Evolutionary conservation across 768 basidiomycete species (phyloP), one percentile per base, ranked within the genome.

Genomic region (Lentinus brumalis): DNA sequence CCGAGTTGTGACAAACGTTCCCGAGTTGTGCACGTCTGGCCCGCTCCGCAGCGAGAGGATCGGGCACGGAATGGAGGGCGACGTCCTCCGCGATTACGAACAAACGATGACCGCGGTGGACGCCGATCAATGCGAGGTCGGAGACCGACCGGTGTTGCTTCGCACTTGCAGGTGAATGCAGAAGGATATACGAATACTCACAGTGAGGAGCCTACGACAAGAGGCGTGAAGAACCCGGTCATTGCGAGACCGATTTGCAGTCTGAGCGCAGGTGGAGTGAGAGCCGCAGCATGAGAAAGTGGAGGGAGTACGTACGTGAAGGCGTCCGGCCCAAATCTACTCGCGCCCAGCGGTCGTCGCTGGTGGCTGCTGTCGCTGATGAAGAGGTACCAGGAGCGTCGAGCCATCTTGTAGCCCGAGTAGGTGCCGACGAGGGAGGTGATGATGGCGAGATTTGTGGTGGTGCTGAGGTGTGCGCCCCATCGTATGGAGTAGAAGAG

Each of bases 401-500:
- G 59, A 0, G 70, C 66, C 15, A 73, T 49, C 58, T 72, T 73
- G 64, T 69, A 67, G 14, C 71, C 69, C n/a, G 67, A 68, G 44
- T 70, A 69, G 18, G 72, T 69, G 35, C 72, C 72, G 29, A 72
- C 69, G 47, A 71, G 61, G n/a, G 62, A 63, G 30, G 72, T 73
- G 54, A 73, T 71, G 65, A 73, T 73, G 32, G 72, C 72, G 51
- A 73, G 70, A 57, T 72, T 73, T 40, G 66, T 72, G 6, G 71
- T 70, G 15, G 57, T 67, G 52, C 53, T 62, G 45, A 73, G 67
- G 47, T 72, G 72, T 0, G 72, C 70, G 45, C 72, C 72, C 71
- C 71, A 72, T 18, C 59, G 57, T 7, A 73, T 66, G 1, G 70
- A 64, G 59, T 67, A 73, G 65, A 71, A 73, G 45, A 73, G 66